Evolutionary conservation across 371 early-diverging fungal genomes (phyloP), one percentile per base, ranked within the genome.

Genomic region (Haplosporangium sp.): DNA sequence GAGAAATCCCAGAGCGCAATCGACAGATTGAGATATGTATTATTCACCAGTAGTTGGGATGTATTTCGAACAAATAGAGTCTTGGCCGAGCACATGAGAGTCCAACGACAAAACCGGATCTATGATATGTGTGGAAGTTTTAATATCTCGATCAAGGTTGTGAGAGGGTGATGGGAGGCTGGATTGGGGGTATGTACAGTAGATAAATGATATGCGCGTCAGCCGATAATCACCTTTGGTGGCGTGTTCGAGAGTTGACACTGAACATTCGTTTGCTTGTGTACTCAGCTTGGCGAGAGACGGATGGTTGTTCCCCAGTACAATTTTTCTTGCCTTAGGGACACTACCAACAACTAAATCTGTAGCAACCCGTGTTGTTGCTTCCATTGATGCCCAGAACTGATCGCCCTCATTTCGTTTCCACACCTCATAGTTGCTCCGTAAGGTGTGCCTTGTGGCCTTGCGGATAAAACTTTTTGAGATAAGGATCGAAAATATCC

Each of bases 361-460:
- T 40, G 65, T 65, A 48, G 65, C 65, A 51, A 65, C 65, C 51
- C 36, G 38, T 51, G 65, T 51, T 42, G 37, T 65, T 23, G 65
- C 65, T 57, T 50, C 58, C 58, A 48, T 14, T 57, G 65, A 14
- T 54, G 65, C 63, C 65, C 65, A 65, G 65, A 57, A 65, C 50
- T 65, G 65, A 41, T 65, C 58, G 14, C 58, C 58, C 42, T 56
- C 65, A 38, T 65, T 65, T 56, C 65, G 65, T 51, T 65, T 47
- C 58, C 65, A 65, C 40, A 65, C 41, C 41, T 51, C 48, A 41
- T 65, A 65, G 58, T 16, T 65, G 51, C 42, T 57, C 58, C 42
- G 57, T 29, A 65, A 57, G 52, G 52, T 58, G 51, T 65, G 57
- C 48, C 65, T 65, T 57, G 55, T 65, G 48, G 51, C 9, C 40